These are phyloP conservation scores for Scutellaria baicalensis DNA, from an alignment of 257 asterid species.

Conservation along the genomic window DNA sequence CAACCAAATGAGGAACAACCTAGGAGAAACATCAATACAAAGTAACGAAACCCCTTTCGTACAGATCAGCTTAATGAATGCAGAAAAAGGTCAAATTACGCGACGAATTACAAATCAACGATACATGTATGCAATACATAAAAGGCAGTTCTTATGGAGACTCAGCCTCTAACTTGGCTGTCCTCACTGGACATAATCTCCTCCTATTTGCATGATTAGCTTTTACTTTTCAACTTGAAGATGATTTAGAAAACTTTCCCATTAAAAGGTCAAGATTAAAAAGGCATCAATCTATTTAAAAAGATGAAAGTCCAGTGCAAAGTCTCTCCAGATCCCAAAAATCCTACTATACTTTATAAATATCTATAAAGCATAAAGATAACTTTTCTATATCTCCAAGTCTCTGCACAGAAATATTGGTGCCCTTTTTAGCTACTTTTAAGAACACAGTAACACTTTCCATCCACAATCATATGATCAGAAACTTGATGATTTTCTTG, in stretches of 20 bases:
- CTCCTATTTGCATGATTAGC: not conserved
- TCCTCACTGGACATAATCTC: not conserved
- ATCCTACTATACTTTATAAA: not conserved
- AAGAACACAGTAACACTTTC: not conserved
- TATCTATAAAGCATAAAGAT: not conserved
- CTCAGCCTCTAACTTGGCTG: not conserved
- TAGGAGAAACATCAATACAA: not conserved
- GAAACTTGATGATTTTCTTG: not conserved
- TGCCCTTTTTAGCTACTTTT: not conserved
- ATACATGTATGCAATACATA: not conserved
- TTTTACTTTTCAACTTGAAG: not conserved
- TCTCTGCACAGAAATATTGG: not conserved
- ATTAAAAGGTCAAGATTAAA: slow-evolving; percentile 5
- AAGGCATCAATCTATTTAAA: not conserved
- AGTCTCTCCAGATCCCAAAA: not conserved
- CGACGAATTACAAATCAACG: not conserved
- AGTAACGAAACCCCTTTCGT: not conserved
- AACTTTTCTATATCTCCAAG: not conserved
- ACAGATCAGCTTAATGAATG: not conserved
- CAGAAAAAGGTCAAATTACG: no score
- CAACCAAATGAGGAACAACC: not conserved
- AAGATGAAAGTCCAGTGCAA: not conserved
- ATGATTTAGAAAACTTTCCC: not conserved
- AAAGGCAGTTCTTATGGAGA: no score
- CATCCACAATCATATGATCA: not conserved